Evolutionary conservation across 2,329 filamentous ascomycete species (phyloP).

Genomic region (Penicillium sp.): DNA sequence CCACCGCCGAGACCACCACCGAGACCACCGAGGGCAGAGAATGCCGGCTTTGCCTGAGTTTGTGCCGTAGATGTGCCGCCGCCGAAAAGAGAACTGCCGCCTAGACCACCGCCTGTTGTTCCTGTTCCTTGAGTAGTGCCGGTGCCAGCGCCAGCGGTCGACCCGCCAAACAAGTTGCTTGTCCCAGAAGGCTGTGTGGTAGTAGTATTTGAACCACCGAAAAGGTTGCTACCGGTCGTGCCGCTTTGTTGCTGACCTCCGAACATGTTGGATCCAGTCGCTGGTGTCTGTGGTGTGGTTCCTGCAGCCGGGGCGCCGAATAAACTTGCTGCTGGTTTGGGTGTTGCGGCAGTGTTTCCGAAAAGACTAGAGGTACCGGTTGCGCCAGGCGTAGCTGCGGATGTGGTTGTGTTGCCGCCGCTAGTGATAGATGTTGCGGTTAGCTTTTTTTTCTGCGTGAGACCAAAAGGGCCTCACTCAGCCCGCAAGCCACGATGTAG

Average conservation of each 20-base stretch:
- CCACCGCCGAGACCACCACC: conserved; percentile 7
- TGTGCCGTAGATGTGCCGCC: conserved; percentile 28
- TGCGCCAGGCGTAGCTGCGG: conserved; percentile 29
- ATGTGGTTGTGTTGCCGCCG: conserved; percentile 27
- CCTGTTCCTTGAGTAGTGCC: conserved; percentile 9
- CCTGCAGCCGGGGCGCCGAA: conserved; percentile 30
- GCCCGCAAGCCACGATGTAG: background rate
- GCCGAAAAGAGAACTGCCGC: conserved; percentile 1
- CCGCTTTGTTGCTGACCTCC: conserved; percentile 32
- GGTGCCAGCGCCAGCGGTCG: conserved; percentile 14
- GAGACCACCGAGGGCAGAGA: conserved; percentile 16
- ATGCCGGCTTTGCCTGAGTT: conserved; percentile 36
- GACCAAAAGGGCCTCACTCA: background rate
- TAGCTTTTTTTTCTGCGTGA: conserved; percentile 13
- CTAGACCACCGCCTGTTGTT: conserved; percentile 14
- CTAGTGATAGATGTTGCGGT: conserved; percentile 16
- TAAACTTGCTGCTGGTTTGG: conserved; percentile 34
- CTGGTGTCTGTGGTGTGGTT: conserved; percentile 31
- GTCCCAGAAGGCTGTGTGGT: conserved; percentile 32
- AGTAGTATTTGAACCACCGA: conserved; percentile 28
- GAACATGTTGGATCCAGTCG: conserved; percentile 36
- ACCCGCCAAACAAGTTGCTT: conserved; percentile 35
- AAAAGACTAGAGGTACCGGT: conserved; percentile 33
- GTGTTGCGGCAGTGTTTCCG: conserved; percentile 28
- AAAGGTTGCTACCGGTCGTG: conserved; percentile 30